Base-by-base conservation (phyloP, 495 filamentous ascomycete species). In the Alectoria sarmentosa region DNA sequence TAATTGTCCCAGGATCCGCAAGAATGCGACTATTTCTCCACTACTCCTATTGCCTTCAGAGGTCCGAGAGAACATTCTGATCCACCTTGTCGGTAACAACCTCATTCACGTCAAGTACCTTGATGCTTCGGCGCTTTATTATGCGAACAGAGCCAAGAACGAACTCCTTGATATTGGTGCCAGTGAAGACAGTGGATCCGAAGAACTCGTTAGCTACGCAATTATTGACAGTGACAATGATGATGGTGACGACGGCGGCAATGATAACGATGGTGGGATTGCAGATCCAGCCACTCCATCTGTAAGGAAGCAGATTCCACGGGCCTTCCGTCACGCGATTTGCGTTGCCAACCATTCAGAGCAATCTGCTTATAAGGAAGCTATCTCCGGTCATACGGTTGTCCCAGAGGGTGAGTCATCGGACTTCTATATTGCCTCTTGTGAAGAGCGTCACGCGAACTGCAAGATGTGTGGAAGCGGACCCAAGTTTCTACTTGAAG, bases 61-160 rank as follows among this genome's bases (percentile, higher is more conserved):
- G 46, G 55, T 68, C 41, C 56, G 56, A 41, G 56, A 61, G 46
- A 60, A 61, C 7, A 68, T 68, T n/a, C 49, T 67, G 26, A 34
- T 21, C 14, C 23, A 65, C 39, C 36, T 64, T 10, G 30, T 67
- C 26, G 66, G 61, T 8, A 44, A 61, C 4, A n/a, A 59, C 7
- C 52, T 67, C n/a, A 55, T 67, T 34, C 66, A 67, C 34, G 21
- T 67, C 52, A 48, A 63, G 34, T 55, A 36, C 30, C n/a, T 66
- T 14, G n/a, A 34, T 7, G 14, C 8, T n/a, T 13, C 17, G 13
- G 26, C 15, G 2, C 19, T 58, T 30, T 46, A 1, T n/a, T 9
- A 28, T 23, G 42, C 26, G 2, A 55, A 5, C 4, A 21, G 3
- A 8, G 17, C 26, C 5, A 34, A 10, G 30, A 26, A 60, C 11